Base-by-base conservation (phyloP, 257 asterid species). In the Solanum phureja region DNA sequence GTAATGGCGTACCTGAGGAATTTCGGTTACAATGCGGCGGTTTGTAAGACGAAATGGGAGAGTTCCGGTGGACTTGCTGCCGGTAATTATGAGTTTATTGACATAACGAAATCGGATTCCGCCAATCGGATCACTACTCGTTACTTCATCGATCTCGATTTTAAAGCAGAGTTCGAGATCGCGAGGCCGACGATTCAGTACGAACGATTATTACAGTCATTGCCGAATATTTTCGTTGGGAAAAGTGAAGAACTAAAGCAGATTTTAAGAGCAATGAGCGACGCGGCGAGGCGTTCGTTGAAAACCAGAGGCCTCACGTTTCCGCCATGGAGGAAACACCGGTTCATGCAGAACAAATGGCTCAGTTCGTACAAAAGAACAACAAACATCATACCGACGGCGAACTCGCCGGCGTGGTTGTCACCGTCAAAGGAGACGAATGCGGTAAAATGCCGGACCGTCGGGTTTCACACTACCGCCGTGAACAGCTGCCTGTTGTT, bases 271-370 rank as follows among this genome's bases (percentile, higher is more conserved):
- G 88, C 85, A n/a, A 89, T 87, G 92, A 92, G 98, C 91, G 93
- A 92, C 76, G 98, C 90, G 0, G 94, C 93, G n/a, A 93, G 86
- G 84, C 90, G 95, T 11, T 95, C 98, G 86, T 42, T 96, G 92
- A 95, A 92, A 90, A 91, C 87, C 90, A 77, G 93, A 72, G 96
- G 88, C 7, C 93, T 96, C 88, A 84, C 18, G 86, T 94, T 73
- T 44, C 96, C 98, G 69, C 99, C 98, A 34, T 96, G 99, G 99
- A 90, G 98, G 90, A 95, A 94, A 58, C 90, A 94, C 90, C 95
- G 99, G 0, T 96, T 93, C 92, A 90, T 94, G 96, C 96, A 91
- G 94, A 94, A 92, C 88, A 96, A 94, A 88, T 96, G 96, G 95
- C 76, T 96, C 19, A 96, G 94, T 5, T 68, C 94, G 40, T 94